phyloP scores from a whole-genome alignment of 1,284 basidiomycete genomes.

The Pascua guehoae region DNA sequence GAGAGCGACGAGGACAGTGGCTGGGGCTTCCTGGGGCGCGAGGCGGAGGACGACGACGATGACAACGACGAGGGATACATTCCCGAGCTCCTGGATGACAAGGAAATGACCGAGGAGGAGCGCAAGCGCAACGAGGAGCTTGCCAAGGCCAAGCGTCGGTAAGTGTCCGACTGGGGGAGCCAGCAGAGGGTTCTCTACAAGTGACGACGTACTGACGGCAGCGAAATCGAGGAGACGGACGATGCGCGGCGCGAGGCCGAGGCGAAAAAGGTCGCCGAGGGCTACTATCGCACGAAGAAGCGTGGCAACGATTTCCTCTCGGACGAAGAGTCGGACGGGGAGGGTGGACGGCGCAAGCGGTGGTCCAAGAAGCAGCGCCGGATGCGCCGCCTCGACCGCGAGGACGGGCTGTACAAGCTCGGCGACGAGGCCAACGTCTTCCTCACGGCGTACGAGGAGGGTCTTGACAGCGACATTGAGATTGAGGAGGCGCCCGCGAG shows the following conservation, averaged over 20 bases:
- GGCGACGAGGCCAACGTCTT: slow-evolving; percentile 36
- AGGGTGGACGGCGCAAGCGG: slow-evolving; percentile 16
- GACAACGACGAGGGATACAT: slow-evolving; percentile 31
- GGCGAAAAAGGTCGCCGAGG: slow-evolving; percentile 38
- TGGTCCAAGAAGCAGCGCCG: slow-evolving; percentile 28
- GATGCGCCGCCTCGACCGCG: slow-evolving; percentile 24
- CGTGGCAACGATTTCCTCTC: slow-evolving; percentile 33
- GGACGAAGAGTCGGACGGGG: slow-evolving; percentile 33
- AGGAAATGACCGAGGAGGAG: slow-evolving; percentile 28
- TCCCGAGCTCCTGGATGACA: slow-evolving; percentile 38
- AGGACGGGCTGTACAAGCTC: slow-evolving; percentile 33
- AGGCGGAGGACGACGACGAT: slow-evolving; percentile 33
- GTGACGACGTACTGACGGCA: slow-evolving; percentile 1
- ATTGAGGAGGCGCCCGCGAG: slow-evolving; percentile 24
- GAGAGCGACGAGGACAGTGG: slow-evolving; percentile 52
- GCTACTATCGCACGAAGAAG: slow-evolving; percentile 29
- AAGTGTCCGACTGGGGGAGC: slow-evolving; percentile 2
- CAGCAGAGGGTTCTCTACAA: too few relatives aligned
- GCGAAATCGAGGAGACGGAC: slow-evolving; percentile 34
- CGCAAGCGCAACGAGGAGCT: slow-evolving; percentile 24
- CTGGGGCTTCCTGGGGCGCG: slow-evolving; percentile 24
- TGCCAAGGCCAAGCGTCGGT: slow-evolving; percentile 36
- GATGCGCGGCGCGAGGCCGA: slow-evolving; percentile 35
- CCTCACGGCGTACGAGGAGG: slow-evolving; percentile 23
- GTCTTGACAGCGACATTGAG: slow-evolving; percentile 34